phyloP scores from a whole-genome alignment of 2,329 filamentous ascomycete genomes.

The Cadophora malorum region DNA sequence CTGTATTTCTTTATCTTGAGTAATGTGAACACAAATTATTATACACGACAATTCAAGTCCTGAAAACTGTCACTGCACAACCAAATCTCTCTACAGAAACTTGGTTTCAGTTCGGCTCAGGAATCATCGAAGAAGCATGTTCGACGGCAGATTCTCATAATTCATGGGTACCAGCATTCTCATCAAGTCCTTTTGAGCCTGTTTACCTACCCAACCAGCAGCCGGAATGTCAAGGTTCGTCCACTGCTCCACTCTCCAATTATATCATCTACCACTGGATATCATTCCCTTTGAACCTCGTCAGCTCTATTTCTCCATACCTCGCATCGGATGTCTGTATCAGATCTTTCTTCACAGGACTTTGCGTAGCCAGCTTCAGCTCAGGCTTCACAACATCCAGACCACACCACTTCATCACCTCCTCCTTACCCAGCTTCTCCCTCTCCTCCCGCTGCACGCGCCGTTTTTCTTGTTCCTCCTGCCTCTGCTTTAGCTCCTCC shows the following conservation, averaged over 20 bases:
- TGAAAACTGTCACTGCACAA: too few species aligned
- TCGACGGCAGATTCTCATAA: neutral
- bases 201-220: neutral
- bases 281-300: neutral
- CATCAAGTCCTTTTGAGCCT: neutral
- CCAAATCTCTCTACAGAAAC: too few species aligned
- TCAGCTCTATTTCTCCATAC: neutral
- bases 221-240: too few species aligned
- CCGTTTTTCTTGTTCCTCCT: slow-evolving; percentile 3
- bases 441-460: slow-evolving; percentile 13
- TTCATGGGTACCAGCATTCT: neutral
- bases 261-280: neutral
- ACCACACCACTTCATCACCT: slow-evolving; percentile 7
- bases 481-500: slow-evolving; percentile 13
- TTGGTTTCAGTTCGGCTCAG: neutral
- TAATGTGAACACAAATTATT: too few species aligned
- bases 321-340: neutral
- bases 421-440: neutral
- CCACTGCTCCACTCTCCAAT: too few species aligned
- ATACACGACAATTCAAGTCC: too few species aligned
- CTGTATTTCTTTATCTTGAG: too few species aligned
- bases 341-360: neutral
- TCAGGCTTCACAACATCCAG: neutral
- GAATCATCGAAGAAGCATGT: neutral
- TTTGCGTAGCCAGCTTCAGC: neutral